Conservation (phyloP, 805 yeast species). For the Allodekkera sacchari region DNA sequence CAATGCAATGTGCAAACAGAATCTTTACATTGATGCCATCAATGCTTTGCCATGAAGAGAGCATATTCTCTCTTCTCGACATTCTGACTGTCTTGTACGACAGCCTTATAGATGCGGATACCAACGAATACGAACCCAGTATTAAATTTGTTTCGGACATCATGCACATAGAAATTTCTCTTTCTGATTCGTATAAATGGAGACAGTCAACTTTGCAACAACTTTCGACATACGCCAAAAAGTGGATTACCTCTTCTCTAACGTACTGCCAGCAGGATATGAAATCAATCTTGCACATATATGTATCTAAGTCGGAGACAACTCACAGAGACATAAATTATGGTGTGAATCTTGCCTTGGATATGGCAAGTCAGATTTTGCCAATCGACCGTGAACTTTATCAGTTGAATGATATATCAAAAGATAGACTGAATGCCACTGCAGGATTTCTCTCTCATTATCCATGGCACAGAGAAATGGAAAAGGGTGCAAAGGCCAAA, state of each 20-base stretch:
- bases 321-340: slow-evolving; percentile 38
- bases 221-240: slow-evolving; percentile 48
- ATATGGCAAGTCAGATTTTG: slow-evolving; percentile 72
- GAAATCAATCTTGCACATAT: slow-evolving; percentile 71
- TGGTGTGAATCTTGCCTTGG: slow-evolving; percentile 88
- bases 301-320: slow-evolving; percentile 39
- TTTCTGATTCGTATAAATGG: slow-evolving; percentile 74
- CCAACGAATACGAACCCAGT: slow-evolving; percentile 80
- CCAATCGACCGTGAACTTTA: slow-evolving; percentile 59
- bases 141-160: slow-evolving; percentile 42
- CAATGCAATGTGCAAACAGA: slow-evolving; percentile 66
- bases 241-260: slow-evolving; percentile 60
- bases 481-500: slow-evolving; percentile 7
- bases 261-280: slow-evolving; percentile 60
- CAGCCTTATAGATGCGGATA: slow-evolving; percentile 75
- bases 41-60: slow-evolving; percentile 61
- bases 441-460: slow-evolving; percentile 73
- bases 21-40: slow-evolving; percentile 66
- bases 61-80: slow-evolving; percentile 76
- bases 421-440: slow-evolving; percentile 35
- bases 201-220: slow-evolving; percentile 57
- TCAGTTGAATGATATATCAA: slow-evolving; percentile 26
- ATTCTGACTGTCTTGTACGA: slow-evolving; percentile 68
- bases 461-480: slow-evolving; percentile 44
- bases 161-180: slow-evolving; percentile 41